phyloP scores from a whole-genome alignment of 805 yeast species.

The Osmozyma mogii region DNA sequence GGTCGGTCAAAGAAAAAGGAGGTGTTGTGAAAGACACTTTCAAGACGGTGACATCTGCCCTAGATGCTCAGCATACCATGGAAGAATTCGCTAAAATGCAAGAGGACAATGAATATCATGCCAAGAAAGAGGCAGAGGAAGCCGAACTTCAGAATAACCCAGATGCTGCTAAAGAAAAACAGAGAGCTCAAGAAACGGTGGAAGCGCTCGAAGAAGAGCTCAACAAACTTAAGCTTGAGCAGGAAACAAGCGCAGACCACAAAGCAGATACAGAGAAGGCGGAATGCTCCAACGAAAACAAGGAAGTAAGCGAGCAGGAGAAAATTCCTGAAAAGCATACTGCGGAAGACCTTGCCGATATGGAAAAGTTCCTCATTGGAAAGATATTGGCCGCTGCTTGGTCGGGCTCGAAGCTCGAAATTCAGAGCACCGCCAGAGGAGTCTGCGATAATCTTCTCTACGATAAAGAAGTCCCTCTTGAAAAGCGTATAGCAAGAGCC shows the following conservation, averaged over 20 bases:
- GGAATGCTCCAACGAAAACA: conserved; percentile 5
- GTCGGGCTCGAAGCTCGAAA: conserved; percentile 76
- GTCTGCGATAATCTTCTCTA: conserved; percentile 62
- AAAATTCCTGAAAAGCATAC: conserved; percentile 35
- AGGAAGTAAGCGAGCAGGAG: conserved; percentile 3
- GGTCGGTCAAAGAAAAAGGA: conserved; percentile 65
- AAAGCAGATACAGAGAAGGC: conserved; percentile 5
- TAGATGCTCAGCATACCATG: conserved; percentile 75
- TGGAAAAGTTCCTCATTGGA: conserved; percentile 69
- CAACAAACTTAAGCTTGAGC: conserved; percentile 12
- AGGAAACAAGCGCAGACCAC: conserved; percentile 7
- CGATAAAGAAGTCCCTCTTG: conserved; percentile 44
- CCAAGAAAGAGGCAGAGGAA: conserved; percentile 28
- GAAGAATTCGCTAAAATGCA: conserved; percentile 65
- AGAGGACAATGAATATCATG: conserved; percentile 42
- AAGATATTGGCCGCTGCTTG: conserved; percentile 79
- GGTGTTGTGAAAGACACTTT: conserved; percentile 67
- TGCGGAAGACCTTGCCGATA: conserved; percentile 56
- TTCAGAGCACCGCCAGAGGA: conserved; percentile 60
- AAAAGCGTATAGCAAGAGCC: conserved; percentile 51
- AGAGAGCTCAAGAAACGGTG: conserved; percentile 10
- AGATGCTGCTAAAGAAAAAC: conserved; percentile 10
- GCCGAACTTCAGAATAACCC: background rate
- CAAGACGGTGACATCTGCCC: conserved; percentile 61
- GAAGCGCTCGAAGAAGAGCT: conserved; percentile 13